Conservation (phyloP, 2,329 filamentous ascomycete genomes). For the Xylaria sp. region DNA sequence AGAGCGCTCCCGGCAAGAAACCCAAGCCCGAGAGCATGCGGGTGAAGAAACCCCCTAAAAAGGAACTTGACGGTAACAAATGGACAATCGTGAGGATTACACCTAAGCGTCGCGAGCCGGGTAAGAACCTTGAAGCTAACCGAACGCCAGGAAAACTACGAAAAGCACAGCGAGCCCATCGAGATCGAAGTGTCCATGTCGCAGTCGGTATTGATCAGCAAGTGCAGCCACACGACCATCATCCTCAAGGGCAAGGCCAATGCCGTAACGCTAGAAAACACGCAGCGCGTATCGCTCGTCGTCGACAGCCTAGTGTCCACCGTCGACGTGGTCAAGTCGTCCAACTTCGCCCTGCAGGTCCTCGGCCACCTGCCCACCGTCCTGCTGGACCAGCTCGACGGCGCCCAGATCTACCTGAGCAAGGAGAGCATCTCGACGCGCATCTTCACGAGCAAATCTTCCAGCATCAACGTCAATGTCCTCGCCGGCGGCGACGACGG, state of each 20-base stretch:
- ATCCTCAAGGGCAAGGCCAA: conserved; percentile 93
- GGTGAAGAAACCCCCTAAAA: conserved; percentile 78
- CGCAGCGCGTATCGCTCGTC: conserved; percentile 79
- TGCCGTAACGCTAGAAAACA: conserved; percentile 95
- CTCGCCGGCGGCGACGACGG: conserved; percentile 70
- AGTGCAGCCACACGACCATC: conserved; percentile 89
- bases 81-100: conserved; percentile 73
- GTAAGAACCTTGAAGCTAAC: conserved; percentile 14
- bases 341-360: conserved; percentile 94
- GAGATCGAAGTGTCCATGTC: conserved; percentile 81
- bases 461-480: conserved; percentile 87
- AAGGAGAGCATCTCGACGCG: conserved; percentile 85
- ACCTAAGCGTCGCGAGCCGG: background rate
- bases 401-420: conserved; percentile 84
- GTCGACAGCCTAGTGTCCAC: conserved; percentile 89
- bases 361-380: conserved; percentile 85
- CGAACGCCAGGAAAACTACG: conserved; percentile 78
- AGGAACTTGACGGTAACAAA: conserved; percentile 85
- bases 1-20: conserved; percentile 87
- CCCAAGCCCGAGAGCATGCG: conserved; percentile 87
- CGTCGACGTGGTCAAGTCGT: conserved; percentile 93
- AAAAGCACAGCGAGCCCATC: conserved; percentile 73
- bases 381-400: conserved; percentile 90
- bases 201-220: conserved; percentile 90
- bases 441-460: conserved; percentile 50